phyloP scores from a whole-genome alignment of 345 rosid species.

The Conringia planisiliqua region DNA sequence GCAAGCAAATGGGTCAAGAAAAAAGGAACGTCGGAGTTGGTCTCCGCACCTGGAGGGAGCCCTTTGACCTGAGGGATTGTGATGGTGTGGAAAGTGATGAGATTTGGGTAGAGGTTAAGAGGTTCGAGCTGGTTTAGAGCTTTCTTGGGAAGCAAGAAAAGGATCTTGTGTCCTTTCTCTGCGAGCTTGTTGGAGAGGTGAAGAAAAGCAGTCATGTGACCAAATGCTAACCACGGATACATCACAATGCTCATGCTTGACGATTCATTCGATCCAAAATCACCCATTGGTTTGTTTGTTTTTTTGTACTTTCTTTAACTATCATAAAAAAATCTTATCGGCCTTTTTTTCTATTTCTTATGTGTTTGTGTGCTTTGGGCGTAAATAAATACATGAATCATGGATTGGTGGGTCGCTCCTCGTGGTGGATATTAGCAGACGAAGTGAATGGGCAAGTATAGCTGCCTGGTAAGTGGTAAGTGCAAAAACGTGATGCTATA shows the following conservation, averaged over 20 bases:
- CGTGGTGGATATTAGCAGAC: neutral
- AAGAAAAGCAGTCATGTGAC: slow-evolving; percentile 55
- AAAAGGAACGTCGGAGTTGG: slow-evolving; percentile 66
- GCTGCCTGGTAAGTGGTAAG: slow-evolving; percentile 30
- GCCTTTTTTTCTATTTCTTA: neutral
- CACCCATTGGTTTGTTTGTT: neutral
- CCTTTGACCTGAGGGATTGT: slow-evolving; percentile 49
- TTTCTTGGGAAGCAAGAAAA: slow-evolving; percentile 46
- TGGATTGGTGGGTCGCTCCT: slow-evolving; percentile 16
- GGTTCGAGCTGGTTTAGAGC: slow-evolving; percentile 33
- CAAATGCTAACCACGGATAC: slow-evolving; percentile 57
- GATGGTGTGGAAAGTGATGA: slow-evolving; percentile 45
- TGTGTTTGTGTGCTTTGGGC: neutral
- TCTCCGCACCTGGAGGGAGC: slow-evolving; percentile 69
- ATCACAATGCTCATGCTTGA: slow-evolving; percentile 38
- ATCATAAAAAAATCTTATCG: neutral
- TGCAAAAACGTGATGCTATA: slow-evolving; percentile 20
- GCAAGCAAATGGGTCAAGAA: slow-evolving; percentile 40
- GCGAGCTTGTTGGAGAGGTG: slow-evolving; percentile 57
- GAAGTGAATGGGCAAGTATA: slow-evolving; percentile 14
- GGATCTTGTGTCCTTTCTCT: slow-evolving; percentile 38
- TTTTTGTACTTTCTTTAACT: neutral
- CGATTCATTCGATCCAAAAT: slow-evolving; percentile 15
- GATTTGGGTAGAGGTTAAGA: slow-evolving; percentile 42
- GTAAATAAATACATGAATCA: neutral